These are phyloP conservation scores for Vanilla planifolia DNA, from an alignment of 106 monocot species.

Conservation along the genomic window DNA sequence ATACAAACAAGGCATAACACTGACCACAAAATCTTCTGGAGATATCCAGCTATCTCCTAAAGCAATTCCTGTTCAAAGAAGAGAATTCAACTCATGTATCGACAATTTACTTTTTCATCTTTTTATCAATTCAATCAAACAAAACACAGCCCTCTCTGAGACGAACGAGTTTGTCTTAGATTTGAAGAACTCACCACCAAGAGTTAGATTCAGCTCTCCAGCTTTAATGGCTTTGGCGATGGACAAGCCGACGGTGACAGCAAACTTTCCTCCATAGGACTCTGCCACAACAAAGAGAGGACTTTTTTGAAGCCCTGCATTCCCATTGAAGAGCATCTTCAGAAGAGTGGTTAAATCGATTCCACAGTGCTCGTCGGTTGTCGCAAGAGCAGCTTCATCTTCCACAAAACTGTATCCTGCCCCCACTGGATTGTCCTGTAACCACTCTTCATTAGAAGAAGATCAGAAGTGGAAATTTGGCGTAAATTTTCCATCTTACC, in stretches of 20 bases:
- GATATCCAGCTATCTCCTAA: conserved; percentile 75
- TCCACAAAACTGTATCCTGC: conserved; percentile 89
- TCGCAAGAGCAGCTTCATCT: conserved; percentile 34
- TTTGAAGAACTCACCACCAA: conserved; percentile 48
- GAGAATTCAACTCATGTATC: too few species aligned
- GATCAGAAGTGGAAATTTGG: background rate
- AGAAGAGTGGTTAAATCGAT: conserved; percentile 65
- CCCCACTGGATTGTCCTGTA: conserved; percentile 91
- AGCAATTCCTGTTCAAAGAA: conserved; percentile 34
- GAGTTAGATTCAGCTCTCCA: conserved; percentile 46
- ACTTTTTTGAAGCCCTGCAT: conserved; percentile 28
- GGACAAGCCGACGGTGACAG: conserved; percentile 56
- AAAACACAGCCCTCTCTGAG: too few species aligned
- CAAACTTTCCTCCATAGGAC: conserved; percentile 91
- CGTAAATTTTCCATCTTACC: conserved; percentile 14
- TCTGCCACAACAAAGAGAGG: conserved; percentile 72
- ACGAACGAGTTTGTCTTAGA: too few species aligned
- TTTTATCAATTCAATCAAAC: too few species aligned
- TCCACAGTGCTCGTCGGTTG: conserved; percentile 61
- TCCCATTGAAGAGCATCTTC: conserved; percentile 35
- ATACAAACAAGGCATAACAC: too few species aligned
- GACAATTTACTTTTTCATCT: too few species aligned
- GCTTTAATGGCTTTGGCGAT: conserved; percentile 46
- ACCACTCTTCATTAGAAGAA: background rate
- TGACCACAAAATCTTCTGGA: conserved; percentile 70